Base-by-base conservation (phyloP, 257 asterid species). In the Fraxinus anomala region DNA sequence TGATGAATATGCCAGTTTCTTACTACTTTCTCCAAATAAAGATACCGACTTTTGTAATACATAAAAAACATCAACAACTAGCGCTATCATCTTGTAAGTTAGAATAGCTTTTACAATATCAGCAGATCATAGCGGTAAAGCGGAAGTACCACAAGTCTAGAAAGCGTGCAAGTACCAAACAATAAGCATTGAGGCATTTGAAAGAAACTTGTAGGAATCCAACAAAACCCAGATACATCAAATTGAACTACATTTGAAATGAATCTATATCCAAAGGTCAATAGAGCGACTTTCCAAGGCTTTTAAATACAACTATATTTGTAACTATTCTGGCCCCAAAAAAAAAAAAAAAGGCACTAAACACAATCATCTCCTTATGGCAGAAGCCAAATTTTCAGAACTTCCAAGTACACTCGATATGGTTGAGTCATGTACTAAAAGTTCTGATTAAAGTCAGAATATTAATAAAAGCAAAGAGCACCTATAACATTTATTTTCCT, bases 11-110 rank as follows among this genome's bases (percentile, higher is more conserved):
- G 69, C 61, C 26, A 37, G 8, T 73, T 63, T 59, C 73, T 76
- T 11, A 74, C 68, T 66, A 79, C 6, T 61, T 44, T 54, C 76
- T 68, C 17, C 51, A 73, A 19, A 44, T 54, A 54, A 12, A 31
- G 78, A 44, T 44, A 13, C 42, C 14, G 30, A 39, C 71, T 78
- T 79, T 33, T n/a, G 65, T 37, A 65, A 61, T 26, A n/a, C 37
- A 72, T 40, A 51, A 4, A 37, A 70, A 56, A 56, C 0, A 6
- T 19, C 49, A 78, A 28, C 69, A 67, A 40, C 30, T 66, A 21
- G 70, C 78, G 54, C 39, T 23, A 42, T 75, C 71, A 68, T 30
- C 33, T 73, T n/a, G 59, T 39, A 40, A 5, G 54, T 36, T 40
- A 66, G 65, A 83, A 68, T 59, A 24, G 40, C 39, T 68, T 70